Evolutionary conservation across 768 basidiomycete species (phyloP).

Genomic region (Cystofilobasidium capitatum): DNA sequence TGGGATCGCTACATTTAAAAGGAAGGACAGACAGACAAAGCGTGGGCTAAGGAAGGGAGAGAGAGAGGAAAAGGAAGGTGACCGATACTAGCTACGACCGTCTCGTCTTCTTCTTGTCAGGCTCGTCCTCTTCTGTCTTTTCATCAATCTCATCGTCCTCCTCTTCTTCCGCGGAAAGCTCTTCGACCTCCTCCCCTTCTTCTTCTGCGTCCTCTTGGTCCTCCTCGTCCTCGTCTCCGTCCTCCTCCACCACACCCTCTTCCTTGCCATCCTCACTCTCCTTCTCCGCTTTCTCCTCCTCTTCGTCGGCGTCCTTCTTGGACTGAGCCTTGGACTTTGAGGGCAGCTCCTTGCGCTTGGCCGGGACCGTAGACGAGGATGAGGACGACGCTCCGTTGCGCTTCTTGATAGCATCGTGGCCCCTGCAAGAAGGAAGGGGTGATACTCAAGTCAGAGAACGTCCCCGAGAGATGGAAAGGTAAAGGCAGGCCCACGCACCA

Average conservation of each 20-base stretch:
- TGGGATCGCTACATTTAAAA: not conserved
- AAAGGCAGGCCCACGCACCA: conserved; percentile 2
- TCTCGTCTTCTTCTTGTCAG: not conserved
- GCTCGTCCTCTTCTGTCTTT: not conserved
- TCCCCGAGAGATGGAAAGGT: no score
- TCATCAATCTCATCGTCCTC: not conserved
- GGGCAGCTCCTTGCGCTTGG: conserved; percentile 3
- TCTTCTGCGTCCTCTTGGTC: not conserved
- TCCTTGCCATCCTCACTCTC: not conserved
- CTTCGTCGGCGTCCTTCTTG: not conserved
- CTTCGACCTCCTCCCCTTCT: not conserved
- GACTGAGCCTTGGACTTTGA: not conserved
- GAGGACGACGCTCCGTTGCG: not conserved
- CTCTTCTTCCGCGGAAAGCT: not conserved
- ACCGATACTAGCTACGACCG: not conserved
- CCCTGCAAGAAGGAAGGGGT: not conserved
- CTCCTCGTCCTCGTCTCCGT: not conserved
- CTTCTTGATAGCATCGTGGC: conserved; percentile 4
- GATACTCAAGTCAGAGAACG: not conserved
- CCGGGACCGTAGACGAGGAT: not conserved
- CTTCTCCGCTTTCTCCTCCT: not conserved
- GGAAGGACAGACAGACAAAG: not conserved
- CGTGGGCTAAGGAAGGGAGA: no score
- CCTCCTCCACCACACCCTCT: not conserved
- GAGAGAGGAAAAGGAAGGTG: no score